Evolutionary conservation across 2,329 filamentous ascomycete species (phyloP).

Genomic region (Xylaria sp.): DNA sequence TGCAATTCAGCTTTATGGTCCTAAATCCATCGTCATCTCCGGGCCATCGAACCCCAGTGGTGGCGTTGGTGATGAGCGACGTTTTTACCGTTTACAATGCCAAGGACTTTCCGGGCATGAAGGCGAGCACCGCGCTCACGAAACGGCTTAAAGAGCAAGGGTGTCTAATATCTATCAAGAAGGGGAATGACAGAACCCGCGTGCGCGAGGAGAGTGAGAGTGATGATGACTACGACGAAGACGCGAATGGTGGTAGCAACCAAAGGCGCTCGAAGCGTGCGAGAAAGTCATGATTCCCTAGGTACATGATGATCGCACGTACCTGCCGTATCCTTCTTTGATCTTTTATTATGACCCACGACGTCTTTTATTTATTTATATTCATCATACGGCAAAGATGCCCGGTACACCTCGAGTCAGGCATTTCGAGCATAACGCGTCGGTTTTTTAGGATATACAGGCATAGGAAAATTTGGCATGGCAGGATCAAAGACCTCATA

Average conservation of each 20-base stretch:
- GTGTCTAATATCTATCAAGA: conserved; percentile 87
- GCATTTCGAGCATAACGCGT: conserved; percentile 8
- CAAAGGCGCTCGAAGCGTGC: conserved; percentile 44
- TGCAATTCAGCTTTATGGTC: conserved; percentile 79
- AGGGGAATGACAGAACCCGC: conserved; percentile 76
- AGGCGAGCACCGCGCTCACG: conserved; percentile 78
- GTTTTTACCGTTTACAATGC: conserved; percentile 84
- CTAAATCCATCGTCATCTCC: conserved; percentile 71
- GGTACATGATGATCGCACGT: not conserved
- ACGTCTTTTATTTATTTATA: conserved; percentile 5
- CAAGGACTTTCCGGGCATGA: conserved; percentile 89
- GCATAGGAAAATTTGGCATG: conserved; percentile 33
- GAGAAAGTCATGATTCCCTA: conserved; percentile 43
- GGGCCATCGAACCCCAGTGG: conserved; percentile 63
- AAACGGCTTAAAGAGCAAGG: conserved; percentile 81
- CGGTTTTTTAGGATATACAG: conserved; percentile 32
- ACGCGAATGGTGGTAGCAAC: conserved; percentile 45
- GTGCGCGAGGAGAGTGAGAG: conserved; percentile 58
- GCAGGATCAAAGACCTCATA: conserved; percentile 24
- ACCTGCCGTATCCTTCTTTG: not conserved
- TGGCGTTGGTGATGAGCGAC: conserved; percentile 69
- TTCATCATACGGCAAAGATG: conserved; percentile 5
- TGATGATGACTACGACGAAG: conserved; percentile 58
- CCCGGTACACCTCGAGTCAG: conserved; percentile 2
- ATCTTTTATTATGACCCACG: conserved; percentile 4